Percentiles rank a stretch among this genome's conserved stretches.
These are phyloP conservation scores for Stemphylium vesicarium DNA, from an alignment of 2,329 filamentous ascomycete genomes.

Conservation along the genomic window DNA sequence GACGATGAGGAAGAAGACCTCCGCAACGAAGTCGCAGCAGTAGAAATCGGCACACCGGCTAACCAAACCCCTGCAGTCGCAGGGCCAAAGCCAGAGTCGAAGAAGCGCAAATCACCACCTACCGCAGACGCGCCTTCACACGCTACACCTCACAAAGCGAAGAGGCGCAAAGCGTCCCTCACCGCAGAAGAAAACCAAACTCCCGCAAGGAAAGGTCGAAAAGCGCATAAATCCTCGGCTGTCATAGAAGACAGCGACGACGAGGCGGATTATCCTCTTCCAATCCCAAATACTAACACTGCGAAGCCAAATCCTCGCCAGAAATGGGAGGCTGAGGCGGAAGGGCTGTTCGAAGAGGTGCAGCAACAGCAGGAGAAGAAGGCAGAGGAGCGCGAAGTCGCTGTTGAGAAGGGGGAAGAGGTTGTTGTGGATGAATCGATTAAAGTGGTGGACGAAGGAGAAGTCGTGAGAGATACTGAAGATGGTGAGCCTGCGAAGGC, in stretches of 20 bases:
- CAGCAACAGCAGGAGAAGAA: too few species aligned
- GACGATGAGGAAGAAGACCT: background rate
- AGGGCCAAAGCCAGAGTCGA: background rate
- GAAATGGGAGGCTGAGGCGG: background rate
- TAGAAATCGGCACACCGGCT: too few species aligned
- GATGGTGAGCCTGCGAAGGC: too few species aligned
- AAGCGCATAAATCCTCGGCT: background rate
- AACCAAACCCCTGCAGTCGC: background rate
- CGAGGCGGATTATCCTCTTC: background rate
- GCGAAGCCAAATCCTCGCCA: background rate
- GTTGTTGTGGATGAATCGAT: too few species aligned
- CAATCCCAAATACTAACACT: background rate
- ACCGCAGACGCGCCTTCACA: background rate
- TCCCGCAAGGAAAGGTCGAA: background rate
- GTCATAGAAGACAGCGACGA: slow-evolving; percentile 5
- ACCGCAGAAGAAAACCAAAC: background rate
- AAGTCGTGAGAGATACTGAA: too few species aligned
- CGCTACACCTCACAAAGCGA: background rate
- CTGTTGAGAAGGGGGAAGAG: too few species aligned
- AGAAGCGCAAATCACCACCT: background rate
- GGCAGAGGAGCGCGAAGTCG: too few species aligned
- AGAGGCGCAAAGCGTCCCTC: background rate
- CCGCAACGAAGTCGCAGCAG: background rate
- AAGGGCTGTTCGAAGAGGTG: background rate
- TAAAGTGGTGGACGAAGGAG: too few species aligned